phyloP scores from a whole-genome alignment of 2,329 filamentous ascomycete species.

The Colletotrichum shisoi region DNA sequence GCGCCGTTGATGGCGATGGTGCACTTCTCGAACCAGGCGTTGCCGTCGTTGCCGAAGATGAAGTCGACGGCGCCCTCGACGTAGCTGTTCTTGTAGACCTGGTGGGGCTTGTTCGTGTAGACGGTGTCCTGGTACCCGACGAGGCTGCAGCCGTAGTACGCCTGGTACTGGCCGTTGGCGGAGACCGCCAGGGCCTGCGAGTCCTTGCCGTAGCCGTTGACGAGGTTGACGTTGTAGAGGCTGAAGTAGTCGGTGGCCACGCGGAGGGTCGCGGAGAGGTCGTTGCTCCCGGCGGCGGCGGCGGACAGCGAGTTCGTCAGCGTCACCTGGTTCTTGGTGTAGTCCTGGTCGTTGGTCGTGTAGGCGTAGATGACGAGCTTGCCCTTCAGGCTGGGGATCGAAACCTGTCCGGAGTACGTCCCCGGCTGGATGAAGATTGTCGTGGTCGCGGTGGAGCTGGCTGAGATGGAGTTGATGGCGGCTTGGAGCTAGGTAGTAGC shows the following conservation, averaged over 20 bases:
- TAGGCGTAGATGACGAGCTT: slow-evolving; percentile 66
- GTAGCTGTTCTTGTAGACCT: slow-evolving; percentile 56
- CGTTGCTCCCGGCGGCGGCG: slow-evolving; percentile 60
- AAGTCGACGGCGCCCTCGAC: slow-evolving; percentile 61
- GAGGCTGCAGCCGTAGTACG: slow-evolving; percentile 58
- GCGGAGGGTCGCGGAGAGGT: slow-evolving; percentile 59
- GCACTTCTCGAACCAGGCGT: slow-evolving; percentile 55
- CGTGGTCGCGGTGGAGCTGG: slow-evolving; percentile 57
- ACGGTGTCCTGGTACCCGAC: slow-evolving; percentile 61
- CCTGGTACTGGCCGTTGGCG: slow-evolving; percentile 56
- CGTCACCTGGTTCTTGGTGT: slow-evolving; percentile 65
- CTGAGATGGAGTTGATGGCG: slow-evolving; percentile 66
- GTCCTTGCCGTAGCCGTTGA: slow-evolving; percentile 56
- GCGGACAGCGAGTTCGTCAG: slow-evolving; percentile 51
- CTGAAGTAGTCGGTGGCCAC: slow-evolving; percentile 60
- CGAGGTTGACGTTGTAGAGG: slow-evolving; percentile 68
- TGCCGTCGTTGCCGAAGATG: slow-evolving; percentile 56
- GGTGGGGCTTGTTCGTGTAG: slow-evolving; percentile 56
- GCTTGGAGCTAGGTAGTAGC: slow-evolving; percentile 53
- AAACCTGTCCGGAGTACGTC: slow-evolving; percentile 69
- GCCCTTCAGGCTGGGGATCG: slow-evolving; percentile 58
- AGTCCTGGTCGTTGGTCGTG: slow-evolving; percentile 61
- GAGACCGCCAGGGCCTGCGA: slow-evolving; percentile 59
- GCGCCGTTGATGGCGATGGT: slow-evolving; percentile 49
- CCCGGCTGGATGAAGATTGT: slow-evolving; percentile 73